These are phyloP conservation scores for Pseudogymnoascus sp. DNA, from an alignment of 2,329 filamentous ascomycete genomes.

Conservation along the genomic window DNA sequence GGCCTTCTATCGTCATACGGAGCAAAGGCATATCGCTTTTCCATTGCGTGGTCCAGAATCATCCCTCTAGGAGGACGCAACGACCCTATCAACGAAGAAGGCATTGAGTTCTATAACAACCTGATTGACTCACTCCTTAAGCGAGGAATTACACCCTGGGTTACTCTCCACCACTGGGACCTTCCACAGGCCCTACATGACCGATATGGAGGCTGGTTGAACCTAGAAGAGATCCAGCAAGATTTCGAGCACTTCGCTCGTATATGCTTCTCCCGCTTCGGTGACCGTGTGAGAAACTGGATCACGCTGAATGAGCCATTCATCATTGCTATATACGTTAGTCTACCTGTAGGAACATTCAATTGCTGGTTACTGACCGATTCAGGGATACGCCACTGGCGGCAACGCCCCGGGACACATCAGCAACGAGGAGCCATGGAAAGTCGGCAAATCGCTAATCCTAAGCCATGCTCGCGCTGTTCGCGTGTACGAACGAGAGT, in stretches of 20 bases:
- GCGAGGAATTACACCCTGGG: slow-evolving; percentile 36
- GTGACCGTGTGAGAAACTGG: slow-evolving; percentile 33
- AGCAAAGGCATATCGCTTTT: slow-evolving; percentile 36
- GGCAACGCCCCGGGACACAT: slow-evolving; percentile 23
- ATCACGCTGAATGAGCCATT: slow-evolving; percentile 37
- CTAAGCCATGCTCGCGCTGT: slow-evolving; percentile 23
- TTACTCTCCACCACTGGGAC: slow-evolving; percentile 40
- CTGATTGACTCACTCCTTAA: slow-evolving; percentile 37
- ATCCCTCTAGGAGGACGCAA: slow-evolving; percentile 39
- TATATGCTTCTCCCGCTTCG: slow-evolving; percentile 32
- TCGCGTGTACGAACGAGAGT: slow-evolving; percentile 20
- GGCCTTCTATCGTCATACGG: slow-evolving; percentile 33
- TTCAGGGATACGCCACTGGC: slow-evolving; percentile 20
- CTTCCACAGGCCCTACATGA: slow-evolving; percentile 31
- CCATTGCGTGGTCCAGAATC: slow-evolving; percentile 42
- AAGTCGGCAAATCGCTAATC: slow-evolving; percentile 23
- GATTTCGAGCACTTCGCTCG: slow-evolving; percentile 36
- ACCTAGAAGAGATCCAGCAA: slow-evolving; percentile 22
- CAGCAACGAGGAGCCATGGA: slow-evolving; percentile 24
- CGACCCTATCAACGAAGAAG: slow-evolving; percentile 39
- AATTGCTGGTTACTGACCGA: background rate
- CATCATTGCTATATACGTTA: slow-evolving; percentile 26
- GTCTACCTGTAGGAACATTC: background rate
- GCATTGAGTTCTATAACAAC: slow-evolving; percentile 41
- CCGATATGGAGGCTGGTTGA: slow-evolving; percentile 34